These are phyloP conservation scores for Xylaria sp. DNA, from an alignment of 2,329 filamentous ascomycete genomes.

Conservation along the genomic window DNA sequence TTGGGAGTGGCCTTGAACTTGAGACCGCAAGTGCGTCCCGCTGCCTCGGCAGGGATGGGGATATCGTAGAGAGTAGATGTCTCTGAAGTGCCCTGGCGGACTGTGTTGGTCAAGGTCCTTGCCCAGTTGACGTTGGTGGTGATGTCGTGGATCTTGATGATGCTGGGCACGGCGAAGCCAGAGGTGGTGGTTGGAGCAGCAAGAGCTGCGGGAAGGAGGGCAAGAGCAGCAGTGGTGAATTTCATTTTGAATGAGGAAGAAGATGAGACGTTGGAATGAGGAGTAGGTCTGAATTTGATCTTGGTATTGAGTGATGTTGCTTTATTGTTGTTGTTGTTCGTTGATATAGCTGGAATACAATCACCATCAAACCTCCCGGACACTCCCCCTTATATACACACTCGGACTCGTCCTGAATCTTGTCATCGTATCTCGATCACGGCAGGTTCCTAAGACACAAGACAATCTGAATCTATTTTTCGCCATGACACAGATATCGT, in stretches of 20 bases:
- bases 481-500: neutral
- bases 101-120: conserved; percentile 15
- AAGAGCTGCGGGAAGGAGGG: conserved; percentile 34
- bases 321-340: neutral
- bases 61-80: conserved; percentile 38
- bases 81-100: conserved; percentile 30
- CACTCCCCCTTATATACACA: conserved; percentile 16
- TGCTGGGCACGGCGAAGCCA: conserved; percentile 34
- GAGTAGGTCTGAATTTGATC: neutral
- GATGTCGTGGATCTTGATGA: conserved; percentile 36
- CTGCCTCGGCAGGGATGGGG: conserved; percentile 31
- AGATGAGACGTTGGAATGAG: neutral
- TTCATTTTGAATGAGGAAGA: conserved; percentile 33
- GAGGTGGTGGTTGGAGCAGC: conserved; percentile 32
- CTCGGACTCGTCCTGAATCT: neutral
- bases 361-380: neutral
- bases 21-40: conserved; percentile 36
- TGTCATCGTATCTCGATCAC: neutral
- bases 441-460: neutral
- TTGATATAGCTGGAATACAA: conserved; percentile 4
- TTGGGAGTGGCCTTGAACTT: conserved; percentile 29
- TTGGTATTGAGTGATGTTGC: neutral
- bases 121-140: conserved; percentile 28
- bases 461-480: conserved; percentile 20
- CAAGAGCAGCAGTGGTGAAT: conserved; percentile 32